Conservation (phyloP, 1,284 basidiomycete species). For the Anthracocystis setariae region DNA sequence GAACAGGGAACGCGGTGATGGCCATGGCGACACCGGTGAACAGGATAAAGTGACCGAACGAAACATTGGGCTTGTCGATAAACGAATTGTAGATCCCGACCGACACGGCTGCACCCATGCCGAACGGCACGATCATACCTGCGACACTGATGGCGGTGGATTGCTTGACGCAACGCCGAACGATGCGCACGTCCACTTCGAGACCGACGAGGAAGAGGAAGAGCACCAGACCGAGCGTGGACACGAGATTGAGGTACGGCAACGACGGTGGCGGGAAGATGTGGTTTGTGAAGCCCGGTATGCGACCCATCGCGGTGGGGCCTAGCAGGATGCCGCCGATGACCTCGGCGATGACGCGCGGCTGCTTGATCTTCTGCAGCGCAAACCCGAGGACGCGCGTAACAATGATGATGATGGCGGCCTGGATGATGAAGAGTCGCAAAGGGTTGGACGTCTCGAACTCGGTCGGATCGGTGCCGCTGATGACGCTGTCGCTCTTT, state of each 20-base stretch:
- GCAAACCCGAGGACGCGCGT: conserved; percentile 77
- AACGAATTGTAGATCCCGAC: conserved; percentile 83
- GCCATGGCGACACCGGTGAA: conserved; percentile 91
- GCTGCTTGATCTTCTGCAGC: conserved; percentile 79
- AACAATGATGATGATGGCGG: conserved; percentile 73
- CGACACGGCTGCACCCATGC: conserved; percentile 82
- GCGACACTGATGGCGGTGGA: conserved; percentile 71
- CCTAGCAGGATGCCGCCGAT: conserved; percentile 81
- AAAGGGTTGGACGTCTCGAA: conserved; percentile 77
- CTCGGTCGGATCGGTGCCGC: conserved; percentile 75
- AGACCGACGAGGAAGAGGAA: conserved; percentile 86
- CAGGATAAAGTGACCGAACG: conserved; percentile 88
- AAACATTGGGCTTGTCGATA: conserved; percentile 73
- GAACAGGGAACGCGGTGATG: conserved; percentile 85
- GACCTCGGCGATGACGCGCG: conserved; percentile 86
- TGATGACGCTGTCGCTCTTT: conserved; percentile 70
- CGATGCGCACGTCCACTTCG: conserved; percentile 83
- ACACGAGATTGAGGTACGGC: conserved; percentile 84
- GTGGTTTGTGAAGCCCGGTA: conserved; percentile 62
- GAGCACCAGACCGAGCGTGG: conserved; percentile 79
- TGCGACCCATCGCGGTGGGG: conserved; percentile 62
- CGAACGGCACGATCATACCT: conserved; percentile 83
- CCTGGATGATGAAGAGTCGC: conserved; percentile 84
- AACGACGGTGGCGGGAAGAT: conserved; percentile 71
- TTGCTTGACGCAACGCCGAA: conserved; percentile 71